Conservation (phyloP, 208 protist genomes). For the Trypanosoma melophagium region DNA sequence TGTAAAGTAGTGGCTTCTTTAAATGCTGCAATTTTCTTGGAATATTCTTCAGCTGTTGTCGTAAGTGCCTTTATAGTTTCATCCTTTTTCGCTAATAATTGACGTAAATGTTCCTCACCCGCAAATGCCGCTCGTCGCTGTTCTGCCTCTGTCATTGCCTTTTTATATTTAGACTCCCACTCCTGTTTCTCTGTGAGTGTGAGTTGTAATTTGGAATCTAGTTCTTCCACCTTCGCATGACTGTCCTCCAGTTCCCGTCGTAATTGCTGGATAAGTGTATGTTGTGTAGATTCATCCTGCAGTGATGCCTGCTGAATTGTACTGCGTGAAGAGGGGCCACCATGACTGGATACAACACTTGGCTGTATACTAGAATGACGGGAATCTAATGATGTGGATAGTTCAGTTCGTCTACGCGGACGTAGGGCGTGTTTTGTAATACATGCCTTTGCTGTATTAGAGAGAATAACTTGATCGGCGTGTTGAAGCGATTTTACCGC, state of each 20-base stretch:
- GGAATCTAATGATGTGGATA: constrained; percentile 12
- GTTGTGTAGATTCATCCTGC: constrained; percentile 42
- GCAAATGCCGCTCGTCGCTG: constrained; percentile 3
- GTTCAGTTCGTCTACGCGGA: constrained; percentile 23
- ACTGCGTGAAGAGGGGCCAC: neutral
- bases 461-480: constrained; percentile 56
- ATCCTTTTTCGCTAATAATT: constrained; percentile 55
- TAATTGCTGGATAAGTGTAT: constrained; percentile 43
- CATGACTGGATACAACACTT: neutral
- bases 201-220: constrained; percentile 42
- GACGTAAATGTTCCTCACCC: constrained; percentile 30
- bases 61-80: constrained; percentile 49
- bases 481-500: constrained; percentile 46
- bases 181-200: constrained; percentile 35
- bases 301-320: neutral
- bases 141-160: constrained; percentile 43
- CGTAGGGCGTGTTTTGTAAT: constrained; percentile 44
- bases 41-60: constrained; percentile 46
- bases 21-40: constrained; percentile 42
- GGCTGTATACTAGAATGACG: neutral
- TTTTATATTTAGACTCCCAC: constrained; percentile 50
- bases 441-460: constrained; percentile 46
- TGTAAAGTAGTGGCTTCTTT: constrained; percentile 54
- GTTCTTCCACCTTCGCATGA: constrained; percentile 30
- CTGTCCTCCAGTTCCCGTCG: constrained; percentile 45